These are phyloP conservation scores for Wickerhamiella cacticola DNA, from an alignment of 805 yeast genomes.

Conservation along the genomic window DNA sequence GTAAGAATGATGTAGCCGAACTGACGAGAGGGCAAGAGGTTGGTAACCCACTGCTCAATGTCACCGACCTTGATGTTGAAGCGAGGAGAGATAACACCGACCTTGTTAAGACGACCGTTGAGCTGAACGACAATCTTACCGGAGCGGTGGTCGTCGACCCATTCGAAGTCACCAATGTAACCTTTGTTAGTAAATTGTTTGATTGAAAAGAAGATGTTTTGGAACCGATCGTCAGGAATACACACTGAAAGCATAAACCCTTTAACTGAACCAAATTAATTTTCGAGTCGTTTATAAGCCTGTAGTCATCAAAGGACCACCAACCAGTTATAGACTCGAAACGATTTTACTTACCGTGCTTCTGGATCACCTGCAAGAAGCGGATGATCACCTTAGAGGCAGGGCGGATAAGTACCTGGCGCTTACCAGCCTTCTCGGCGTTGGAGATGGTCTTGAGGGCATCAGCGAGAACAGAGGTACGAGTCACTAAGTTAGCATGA, in stretches of 20 bases:
- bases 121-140: conserved; percentile 94
- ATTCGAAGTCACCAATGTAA: conserved; percentile 97
- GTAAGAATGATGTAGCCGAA: conserved; percentile 96
- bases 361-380: conserved; percentile 93
- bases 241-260: conserved; percentile 2
- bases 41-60: conserved; percentile 97
- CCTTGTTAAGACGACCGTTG: conserved; percentile 97
- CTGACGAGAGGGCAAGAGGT: conserved; percentile 98
- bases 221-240: conserved; percentile 7
- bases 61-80: conserved; percentile 92
- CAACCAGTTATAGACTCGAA: conserved; percentile 98
- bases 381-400: conserved; percentile 97
- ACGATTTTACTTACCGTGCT: conserved; percentile 59
- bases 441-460: conserved; percentile 97
- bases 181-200: conserved; percentile 25
- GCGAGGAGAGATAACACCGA: conserved; percentile 98
- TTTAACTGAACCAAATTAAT: conserved; percentile 28
- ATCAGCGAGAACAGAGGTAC: conserved; percentile 97
- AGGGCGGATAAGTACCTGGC: conserved; percentile 97
- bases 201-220: not conserved
- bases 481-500: conserved; percentile 55
- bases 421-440: conserved; percentile 98
- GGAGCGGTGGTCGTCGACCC: conserved; percentile 97
- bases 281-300: conserved; percentile 98
- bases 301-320: conserved; percentile 52